Evolutionary conservation across 306 rosid genomes (phyloP), one percentile per base, ranked within the genome.

Genomic region (Alnus glutinosa): DNA sequence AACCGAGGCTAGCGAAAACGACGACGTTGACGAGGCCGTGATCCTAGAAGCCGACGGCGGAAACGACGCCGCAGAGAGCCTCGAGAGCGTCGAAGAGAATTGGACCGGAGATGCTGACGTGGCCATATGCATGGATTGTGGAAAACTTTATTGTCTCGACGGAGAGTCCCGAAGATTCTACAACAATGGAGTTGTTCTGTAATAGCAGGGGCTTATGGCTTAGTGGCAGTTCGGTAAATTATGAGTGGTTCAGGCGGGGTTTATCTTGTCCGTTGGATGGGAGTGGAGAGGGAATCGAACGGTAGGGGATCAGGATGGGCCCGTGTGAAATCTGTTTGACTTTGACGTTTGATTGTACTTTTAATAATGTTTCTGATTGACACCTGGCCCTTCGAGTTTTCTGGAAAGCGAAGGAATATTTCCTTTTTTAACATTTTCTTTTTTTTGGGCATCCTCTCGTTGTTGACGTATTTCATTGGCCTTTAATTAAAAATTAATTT

Each of bases 91-190:
- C 6, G 79, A 63, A 6, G 79, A 76, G 73, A 34, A 64, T 7
- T 74, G 73, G 30, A 73, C 30, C 44, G 36, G 58, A 42, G 50
- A 37, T 9, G 59, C 49, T 6, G 80, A 37, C 15, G 63, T 49
- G 36, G 64, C 80, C 13, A 48, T 42, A 67, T 19, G 44, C 70
- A 75, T 75, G 78, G 70, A 57, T 74, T 55, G 46, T 42, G 7
- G 46, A 42, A 42, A 42, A 42, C 7, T 7, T 7, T 4, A 42
- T 42, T 42, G 7, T 42, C 46, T 42, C 46, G 46, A 42, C 46
- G 46, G 46, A 42, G 5, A 42, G 7, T 42, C 6, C 46, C 5
- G 34, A 58, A 58, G 63, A 34, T 49, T 49, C 13, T 49, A 49
- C 52, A 49, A 19, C 3, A 57, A 19, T 8, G 6, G 10, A 23